Base-by-base conservation (phyloP, 345 rosid species). In the Citrus unshiu region DNA sequence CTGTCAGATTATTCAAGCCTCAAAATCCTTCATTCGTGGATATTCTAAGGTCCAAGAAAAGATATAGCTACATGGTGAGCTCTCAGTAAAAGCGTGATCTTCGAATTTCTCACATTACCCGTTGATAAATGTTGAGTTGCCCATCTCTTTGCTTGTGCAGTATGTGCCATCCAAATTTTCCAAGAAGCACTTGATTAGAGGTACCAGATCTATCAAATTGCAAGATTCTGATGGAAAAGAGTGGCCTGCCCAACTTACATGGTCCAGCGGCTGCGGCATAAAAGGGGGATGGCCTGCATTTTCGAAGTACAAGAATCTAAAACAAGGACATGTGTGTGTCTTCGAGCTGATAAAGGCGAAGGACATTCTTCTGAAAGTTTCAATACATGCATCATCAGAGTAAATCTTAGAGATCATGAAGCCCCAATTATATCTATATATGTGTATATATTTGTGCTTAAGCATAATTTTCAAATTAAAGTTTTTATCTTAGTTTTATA, bases 11-110 rank as follows among this genome's bases (percentile, higher is more conserved):
- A 77, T 78, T 74, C 67, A 82, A 84, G 79, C 89, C 89, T 14
- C 57, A 35, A 27, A 84, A 80, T 73, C 90, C 90, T 27, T 83
- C 77, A 57, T 87, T 84, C 83, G 72, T 81, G 83, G 77, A 78
- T 40, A 68, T 81, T 40, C 30, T 89, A 79, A 67, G 7, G 12
- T 30, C 62, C 49, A 49, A 18, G 9, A 0, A 32, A 43, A 1
- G 9, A 12, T 21, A 1, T 6, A 5, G 34, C 10, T 63, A 2
- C 27, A 3, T 75, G 70, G 78, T 75, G 61, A 75, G 70, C 30
- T 40, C 64, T 30, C 32, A 63, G 51, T 7, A 10, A 7, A 27
- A 40, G 51, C 22, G 2, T 2, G 6, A 40, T 40, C 14, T 25
- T 24, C 13, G 18, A 34, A 3, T 37, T 73, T 54, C 18, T 72